Conservation (phyloP, 176 grass and related monocot genomes). For the Calamus simplicifolius region DNA sequence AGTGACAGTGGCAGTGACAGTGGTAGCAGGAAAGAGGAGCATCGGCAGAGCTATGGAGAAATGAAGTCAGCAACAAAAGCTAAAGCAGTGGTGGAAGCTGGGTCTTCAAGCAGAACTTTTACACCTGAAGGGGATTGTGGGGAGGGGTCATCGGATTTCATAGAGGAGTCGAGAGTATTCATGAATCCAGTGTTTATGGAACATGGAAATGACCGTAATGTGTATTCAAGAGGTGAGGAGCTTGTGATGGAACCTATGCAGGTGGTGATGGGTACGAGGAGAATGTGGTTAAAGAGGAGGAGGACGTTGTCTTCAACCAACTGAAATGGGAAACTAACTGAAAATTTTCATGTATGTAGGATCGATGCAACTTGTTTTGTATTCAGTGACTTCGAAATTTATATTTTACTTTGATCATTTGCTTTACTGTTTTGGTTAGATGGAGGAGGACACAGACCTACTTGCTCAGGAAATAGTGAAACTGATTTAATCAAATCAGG, state of each 20-base stretch:
- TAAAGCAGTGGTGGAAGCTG: constrained; percentile 23
- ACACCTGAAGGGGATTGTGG: constrained; percentile 6
- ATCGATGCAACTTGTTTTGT: too few relatives aligned
- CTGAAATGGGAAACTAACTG: constrained; percentile 3
- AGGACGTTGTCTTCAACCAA: constrained; percentile 33
- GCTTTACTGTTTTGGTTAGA: too few relatives aligned
- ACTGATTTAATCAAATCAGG: too few relatives aligned
- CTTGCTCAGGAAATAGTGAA: too few relatives aligned
- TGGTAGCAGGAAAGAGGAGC: not conserved
- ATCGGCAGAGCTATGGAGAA: constrained; percentile 7
- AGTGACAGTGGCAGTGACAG: constrained; percentile 6
- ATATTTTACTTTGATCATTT: too few relatives aligned
- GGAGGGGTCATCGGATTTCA: constrained; percentile 14
- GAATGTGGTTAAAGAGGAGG: constrained; percentile 43
- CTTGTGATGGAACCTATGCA: constrained; percentile 16
- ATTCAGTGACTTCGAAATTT: too few relatives aligned
- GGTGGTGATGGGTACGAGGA: constrained; percentile 9
- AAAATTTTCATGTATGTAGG: too few relatives aligned
- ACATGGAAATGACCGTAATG: constrained; percentile 11
- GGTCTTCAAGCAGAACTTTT: constrained; percentile 23
- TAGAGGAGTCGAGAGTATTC: constrained; percentile 14
- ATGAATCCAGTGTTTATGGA: constrained; percentile 29
- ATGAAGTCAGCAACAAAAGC: constrained; percentile 9
- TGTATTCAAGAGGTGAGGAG: not conserved
- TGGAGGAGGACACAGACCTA: too few relatives aligned